Conservation (phyloP, 768 basidiomycete genomes). For the Podaxis sp. region DNA sequence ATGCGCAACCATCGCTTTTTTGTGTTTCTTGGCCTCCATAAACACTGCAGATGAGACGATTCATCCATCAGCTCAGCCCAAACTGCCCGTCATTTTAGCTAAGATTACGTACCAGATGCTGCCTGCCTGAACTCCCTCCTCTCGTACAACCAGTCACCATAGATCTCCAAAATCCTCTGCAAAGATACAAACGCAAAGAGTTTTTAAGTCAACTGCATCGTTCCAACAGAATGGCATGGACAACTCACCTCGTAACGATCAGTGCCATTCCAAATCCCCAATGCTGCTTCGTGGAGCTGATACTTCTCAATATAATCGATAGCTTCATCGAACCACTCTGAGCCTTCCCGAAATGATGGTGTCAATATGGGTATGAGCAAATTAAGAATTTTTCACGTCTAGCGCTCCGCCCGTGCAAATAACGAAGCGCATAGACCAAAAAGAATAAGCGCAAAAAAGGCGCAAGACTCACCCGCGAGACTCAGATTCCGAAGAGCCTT, state of each 20-base stretch:
- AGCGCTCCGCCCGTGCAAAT: neutral
- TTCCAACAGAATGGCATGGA: neutral
- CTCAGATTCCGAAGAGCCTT: constrained; percentile 74
- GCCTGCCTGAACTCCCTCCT: constrained; percentile 80
- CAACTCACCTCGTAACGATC: constrained; percentile 55
- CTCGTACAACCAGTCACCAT: constrained; percentile 87
- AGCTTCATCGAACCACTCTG: constrained; percentile 74
- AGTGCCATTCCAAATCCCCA: constrained; percentile 69
- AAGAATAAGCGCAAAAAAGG: neutral
- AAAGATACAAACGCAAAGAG: neutral
- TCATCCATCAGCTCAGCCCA: neutral
- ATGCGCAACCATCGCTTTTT: constrained; percentile 82
- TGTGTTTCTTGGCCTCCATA: constrained; percentile 52
- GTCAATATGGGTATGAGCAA: neutral
- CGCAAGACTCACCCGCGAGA: constrained; percentile 53
- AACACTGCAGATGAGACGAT: constrained; percentile 50
- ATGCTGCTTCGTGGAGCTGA: constrained; percentile 67
- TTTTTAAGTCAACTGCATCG: neutral
- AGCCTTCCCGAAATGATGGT: constrained; percentile 36
- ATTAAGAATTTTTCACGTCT: neutral
- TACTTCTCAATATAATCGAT: constrained; percentile 75
- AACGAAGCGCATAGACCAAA: neutral
- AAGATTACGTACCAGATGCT: constrained; percentile 57
- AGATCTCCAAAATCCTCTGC: constrained; percentile 68
- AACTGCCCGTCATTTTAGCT: neutral